Evolutionary conservation across 257 asterid genomes (phyloP).

Genomic region (Linderniella brevidens): DNA sequence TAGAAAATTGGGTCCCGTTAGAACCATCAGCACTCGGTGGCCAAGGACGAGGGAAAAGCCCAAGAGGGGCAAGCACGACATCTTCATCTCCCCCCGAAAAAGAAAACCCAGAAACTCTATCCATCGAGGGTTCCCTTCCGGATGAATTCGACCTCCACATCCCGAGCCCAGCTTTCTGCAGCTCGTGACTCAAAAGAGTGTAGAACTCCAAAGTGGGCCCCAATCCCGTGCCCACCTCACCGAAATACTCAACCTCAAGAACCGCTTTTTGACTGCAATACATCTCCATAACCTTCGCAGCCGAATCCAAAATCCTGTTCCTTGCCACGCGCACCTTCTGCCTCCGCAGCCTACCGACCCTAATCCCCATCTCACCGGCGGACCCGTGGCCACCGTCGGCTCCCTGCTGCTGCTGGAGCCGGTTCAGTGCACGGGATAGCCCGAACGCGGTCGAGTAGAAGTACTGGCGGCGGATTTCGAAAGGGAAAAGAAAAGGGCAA

Average conservation of each 20-base stretch:
- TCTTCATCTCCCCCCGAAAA: conserved; percentile 24
- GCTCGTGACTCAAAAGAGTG: conserved; percentile 88
- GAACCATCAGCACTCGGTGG: conserved; percentile 48
- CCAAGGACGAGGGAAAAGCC: conserved; percentile 94
- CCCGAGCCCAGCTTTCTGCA: conserved; percentile 69
- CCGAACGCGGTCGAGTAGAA: conserved; percentile 98
- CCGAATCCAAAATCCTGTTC: conserved; percentile 83
- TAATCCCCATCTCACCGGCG: conserved; percentile 62
- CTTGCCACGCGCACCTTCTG: conserved; percentile 98
- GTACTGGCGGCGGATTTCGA: conserved; percentile 91
- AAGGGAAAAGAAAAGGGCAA: conserved; percentile 93
- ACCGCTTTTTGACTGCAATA: conserved; percentile 96
- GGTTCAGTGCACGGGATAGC: conserved; percentile 78
- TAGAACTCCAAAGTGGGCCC: conserved; percentile 99
- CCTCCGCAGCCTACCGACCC: conserved; percentile 84
- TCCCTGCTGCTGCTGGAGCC: conserved; percentile 98
- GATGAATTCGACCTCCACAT: conserved; percentile 71
- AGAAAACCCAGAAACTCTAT: conserved; percentile 19
- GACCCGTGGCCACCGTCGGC: conserved; percentile 87
- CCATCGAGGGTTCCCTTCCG: conserved; percentile 30
- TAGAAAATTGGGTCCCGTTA: conserved; percentile 49
- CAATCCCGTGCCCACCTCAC: conserved; percentile 98
- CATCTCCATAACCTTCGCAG: conserved; percentile 97
- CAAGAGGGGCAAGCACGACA: conserved; percentile 66
- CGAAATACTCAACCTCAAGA: conserved; percentile 97